phyloP scores from a whole-genome alignment of 2,329 filamentous ascomycete genomes.

The Fusarium lateritium region DNA sequence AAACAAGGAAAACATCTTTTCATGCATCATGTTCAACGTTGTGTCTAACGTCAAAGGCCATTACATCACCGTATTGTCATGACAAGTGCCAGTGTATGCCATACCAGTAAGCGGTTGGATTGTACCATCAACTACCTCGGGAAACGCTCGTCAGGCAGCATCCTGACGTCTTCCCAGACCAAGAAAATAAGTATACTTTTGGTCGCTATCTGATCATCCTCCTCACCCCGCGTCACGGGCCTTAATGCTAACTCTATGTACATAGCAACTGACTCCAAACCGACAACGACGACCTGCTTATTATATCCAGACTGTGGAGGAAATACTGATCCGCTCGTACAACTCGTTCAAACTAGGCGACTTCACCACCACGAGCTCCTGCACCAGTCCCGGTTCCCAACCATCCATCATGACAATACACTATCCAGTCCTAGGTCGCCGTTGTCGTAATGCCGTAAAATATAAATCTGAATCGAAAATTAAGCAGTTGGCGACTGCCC shows the following conservation, averaged over 20 bases:
- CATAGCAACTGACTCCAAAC: constrained; percentile 35
- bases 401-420: constrained; percentile 1
- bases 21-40: not conserved
- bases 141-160: constrained; percentile 16
- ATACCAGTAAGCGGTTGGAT: constrained; percentile 26
- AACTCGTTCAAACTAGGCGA: constrained; percentile 16
- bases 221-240: not conserved
- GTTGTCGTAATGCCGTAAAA: constrained; percentile 39
- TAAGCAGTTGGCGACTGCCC: constrained; percentile 37
- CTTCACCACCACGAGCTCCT: constrained; percentile 6
- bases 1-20: not conserved
- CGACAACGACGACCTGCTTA: constrained; percentile 39
- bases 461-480: constrained; percentile 42
- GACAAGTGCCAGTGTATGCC: not conserved
- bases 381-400: constrained; percentile 5
- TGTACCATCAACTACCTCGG: constrained; percentile 28
- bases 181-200: constrained; percentile 43
- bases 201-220: constrained; percentile 15
- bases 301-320: constrained; percentile 45
- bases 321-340: constrained; percentile 15
- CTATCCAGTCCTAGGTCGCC: constrained; percentile 20
- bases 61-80: not conserved
- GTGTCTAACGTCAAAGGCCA: not conserved
- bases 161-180: constrained; percentile 22
- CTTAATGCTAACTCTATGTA: constrained; percentile 45